Evolutionary conservation across 345 rosid genomes (phyloP).

Genomic region (Gossypium mustelinum): DNA sequence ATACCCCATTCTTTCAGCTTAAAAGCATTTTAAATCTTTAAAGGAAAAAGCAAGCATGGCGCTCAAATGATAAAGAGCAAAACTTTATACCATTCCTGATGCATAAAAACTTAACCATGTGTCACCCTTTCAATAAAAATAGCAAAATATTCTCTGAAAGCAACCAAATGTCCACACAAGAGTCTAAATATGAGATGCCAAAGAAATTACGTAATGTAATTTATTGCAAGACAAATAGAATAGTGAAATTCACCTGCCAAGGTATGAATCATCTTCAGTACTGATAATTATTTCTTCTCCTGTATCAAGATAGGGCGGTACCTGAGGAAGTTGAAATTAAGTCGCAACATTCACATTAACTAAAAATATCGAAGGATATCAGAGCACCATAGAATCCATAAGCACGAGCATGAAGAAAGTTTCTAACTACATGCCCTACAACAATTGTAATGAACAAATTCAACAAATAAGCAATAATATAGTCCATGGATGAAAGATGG

Average conservation of each 20-base stretch:
- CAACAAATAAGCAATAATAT: neutral
- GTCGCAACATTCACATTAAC: neutral
- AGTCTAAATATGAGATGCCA: neutral
- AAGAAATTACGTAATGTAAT: neutral
- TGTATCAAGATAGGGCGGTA: slow-evolving; percentile 64
- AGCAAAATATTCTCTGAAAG: neutral
- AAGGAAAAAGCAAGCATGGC: neutral
- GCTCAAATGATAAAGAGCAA: neutral
- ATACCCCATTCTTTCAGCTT: neutral
- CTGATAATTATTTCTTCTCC: slow-evolving; percentile 75
- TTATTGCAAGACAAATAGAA: neutral
- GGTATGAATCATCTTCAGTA: slow-evolving; percentile 66
- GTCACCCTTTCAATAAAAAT: neutral
- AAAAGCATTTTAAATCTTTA: neutral
- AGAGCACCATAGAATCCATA: neutral
- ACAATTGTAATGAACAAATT: neutral
- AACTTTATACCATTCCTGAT: neutral
- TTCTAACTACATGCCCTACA: neutral
- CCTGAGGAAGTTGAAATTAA: slow-evolving; percentile 35
- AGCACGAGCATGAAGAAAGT: neutral
- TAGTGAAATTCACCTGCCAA: slow-evolving; percentile 52
- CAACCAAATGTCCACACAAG: neutral
- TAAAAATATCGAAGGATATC: neutral
- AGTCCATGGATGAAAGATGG: neutral
- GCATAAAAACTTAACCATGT: neutral